Base-by-base conservation (phyloP, 2,329 filamentous ascomycete genomes). In the Xylariaceae sp. region DNA sequence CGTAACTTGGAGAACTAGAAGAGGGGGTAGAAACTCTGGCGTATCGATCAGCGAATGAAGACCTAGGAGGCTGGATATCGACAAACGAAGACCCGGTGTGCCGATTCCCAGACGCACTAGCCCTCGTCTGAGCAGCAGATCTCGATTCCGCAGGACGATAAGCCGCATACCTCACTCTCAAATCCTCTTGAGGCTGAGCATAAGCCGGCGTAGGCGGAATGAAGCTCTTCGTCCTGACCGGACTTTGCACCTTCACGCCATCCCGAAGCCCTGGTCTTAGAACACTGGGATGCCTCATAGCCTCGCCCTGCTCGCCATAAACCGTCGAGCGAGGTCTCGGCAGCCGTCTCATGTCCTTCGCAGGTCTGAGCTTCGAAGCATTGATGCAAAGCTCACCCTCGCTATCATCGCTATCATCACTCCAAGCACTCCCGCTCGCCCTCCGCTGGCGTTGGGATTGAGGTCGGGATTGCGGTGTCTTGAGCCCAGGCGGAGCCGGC, bases 401-500 rank as follows among this genome's bases (percentile, higher is more conserved):
- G 16, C 19, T 31, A 36, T 18, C 17, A 12, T 14, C 14, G 14
- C 19, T 31, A 36, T 18, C 17, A 12, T 14, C 14, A 11, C 16
- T 4, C 10, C 18, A 12, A 33, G 36, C 13, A 7, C 38, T 42
- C n/a, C 42, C 28, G n/a, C 42, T 38, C 6, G 16, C 38, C 16
- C 17, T 43, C 19, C 31, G 18, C 28, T 22, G 19, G 22, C 22
- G 4, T 28, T 28, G 22, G 22, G 22, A 7, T 28, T 28, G 22
- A 28, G 22, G 7, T 5, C 22, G 22, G 22, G 22, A 7, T 7
- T 28, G 22, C 22, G 22, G 22, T 14, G 22, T 13, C 33, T 11
- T 48, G 31, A 39, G 2, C 13, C 53, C 48, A 1, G 55, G 55
- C 13, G 55, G 51, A 17, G 53, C 40, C 12, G 53, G 31, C 33